A percentile compares a stretch with the other conserved stretches of the same genome.
Evolutionary conservation across 2,329 filamentous ascomycete genomes (phyloP).

Genomic region (Penicillium psychrosexuale): DNA sequence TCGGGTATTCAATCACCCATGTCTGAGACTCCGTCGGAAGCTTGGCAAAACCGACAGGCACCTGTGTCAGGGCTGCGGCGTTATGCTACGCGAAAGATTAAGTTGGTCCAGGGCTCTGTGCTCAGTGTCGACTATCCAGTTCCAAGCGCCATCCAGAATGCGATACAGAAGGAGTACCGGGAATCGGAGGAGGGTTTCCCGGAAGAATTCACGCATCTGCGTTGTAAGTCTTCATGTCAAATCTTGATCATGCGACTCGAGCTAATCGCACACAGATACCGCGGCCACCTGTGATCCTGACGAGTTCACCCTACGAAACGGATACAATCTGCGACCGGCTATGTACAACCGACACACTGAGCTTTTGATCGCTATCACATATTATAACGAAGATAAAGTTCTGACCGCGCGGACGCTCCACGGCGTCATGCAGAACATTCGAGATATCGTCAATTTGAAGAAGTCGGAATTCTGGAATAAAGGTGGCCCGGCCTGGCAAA

Average conservation of each 20-base stretch:
- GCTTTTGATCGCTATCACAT: constrained; percentile 93
- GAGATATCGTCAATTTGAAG: constrained; percentile 96
- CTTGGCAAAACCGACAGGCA: constrained; percentile 74
- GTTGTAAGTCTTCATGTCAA: constrained; percentile 55
- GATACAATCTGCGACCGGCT: constrained; percentile 92
- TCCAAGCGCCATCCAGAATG: constrained; percentile 94
- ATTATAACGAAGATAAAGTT: constrained; percentile 99
- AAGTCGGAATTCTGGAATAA: constrained; percentile 99
- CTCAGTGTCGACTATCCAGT: constrained; percentile 96
- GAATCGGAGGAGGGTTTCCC: constrained; percentile 76
- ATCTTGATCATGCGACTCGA: neutral
- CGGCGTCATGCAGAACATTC: constrained; percentile 96
- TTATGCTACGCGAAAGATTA: constrained; percentile 93
- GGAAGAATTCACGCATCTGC: constrained; percentile 96
- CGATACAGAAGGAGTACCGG: constrained; percentile 86
- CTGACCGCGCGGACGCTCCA: constrained; percentile 87
- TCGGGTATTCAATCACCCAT: constrained; percentile 53
- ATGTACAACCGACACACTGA: constrained; percentile 99
- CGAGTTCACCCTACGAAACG: constrained; percentile 97
- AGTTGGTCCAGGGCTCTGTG: constrained; percentile 93
- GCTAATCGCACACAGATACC: constrained; percentile 58
- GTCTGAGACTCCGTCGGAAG: constrained; percentile 65
- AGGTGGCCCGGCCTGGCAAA: constrained; percentile 95
- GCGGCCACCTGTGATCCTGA: constrained; percentile 96
- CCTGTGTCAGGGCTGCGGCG: constrained; percentile 66